Evolutionary conservation across 2,329 filamentous ascomycete species (phyloP), one percentile per base, ranked within the genome.

Genomic region (Hysterium pulicare): DNA sequence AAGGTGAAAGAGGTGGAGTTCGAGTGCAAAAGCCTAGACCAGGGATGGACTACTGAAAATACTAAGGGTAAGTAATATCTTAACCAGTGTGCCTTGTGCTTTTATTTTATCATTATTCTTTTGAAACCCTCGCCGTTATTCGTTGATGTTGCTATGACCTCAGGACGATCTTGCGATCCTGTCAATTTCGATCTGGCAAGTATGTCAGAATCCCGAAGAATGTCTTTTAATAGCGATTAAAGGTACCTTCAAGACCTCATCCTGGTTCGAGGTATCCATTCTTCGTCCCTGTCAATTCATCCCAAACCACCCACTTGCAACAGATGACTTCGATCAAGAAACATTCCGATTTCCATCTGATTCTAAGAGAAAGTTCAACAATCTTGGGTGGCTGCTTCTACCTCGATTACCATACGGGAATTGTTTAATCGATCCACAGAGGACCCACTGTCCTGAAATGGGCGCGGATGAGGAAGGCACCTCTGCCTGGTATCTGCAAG

Each of bases 191-290:
- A 37, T 21, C 11, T 11, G 17, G n/a, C 9, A 17, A 31, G n/a
- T n/a, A n/a, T n/a, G n/a, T n/a, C n/a, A n/a, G n/a, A n/a, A n/a
- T n/a, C n/a, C n/a, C n/a, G n/a, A n/a, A n/a, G n/a, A n/a, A n/a
- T n/a, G n/a, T n/a, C n/a, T n/a, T n/a, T 30, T 20, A 4, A 30
- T 41, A 17, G n/a, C 24, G n/a, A 9, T 5, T 7, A 15, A 26
- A 36, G 53, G 47, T 15, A 56, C 58, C 0, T 66, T 51, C 39
- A 36, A 46, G 9, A 62, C 59, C 3, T 59, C 59, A 2, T 63
- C 59, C 3, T 66, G 62, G 62, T 41, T 62, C 6, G 62, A 66
- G 22, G 49, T 54, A 1, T 61, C 57, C 6, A 62, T 66, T 11
- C 24, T 64, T 5, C 54, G 60, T 8, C 49, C 46, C 16, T n/a